Evolutionary conservation across 768 basidiomycete genomes (phyloP), one percentile per base, ranked within the genome.

Genomic region (Piloderma croceum): DNA sequence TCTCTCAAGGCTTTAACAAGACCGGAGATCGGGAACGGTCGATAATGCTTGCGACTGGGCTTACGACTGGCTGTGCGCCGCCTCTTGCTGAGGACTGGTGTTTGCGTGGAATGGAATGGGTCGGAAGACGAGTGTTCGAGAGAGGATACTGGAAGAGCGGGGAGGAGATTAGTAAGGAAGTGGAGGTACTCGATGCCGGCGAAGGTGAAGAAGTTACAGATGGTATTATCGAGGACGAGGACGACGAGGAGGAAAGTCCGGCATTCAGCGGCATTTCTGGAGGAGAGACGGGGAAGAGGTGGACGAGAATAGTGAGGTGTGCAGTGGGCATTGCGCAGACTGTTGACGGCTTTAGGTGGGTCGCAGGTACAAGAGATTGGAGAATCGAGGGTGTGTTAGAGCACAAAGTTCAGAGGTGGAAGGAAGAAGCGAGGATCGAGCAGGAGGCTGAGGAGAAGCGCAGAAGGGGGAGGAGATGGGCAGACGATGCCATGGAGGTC

Each of bases 81-180:
- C 81, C 89, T 0, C 65, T 98, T 2, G 74, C 87, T 0, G 96
- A 99, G 61, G 96, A 98, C 53, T 97, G 93, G 91, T 88, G 86
- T 52, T 58, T 97, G 49, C 76, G 96, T 23, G 96, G 96, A 1
- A 90, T 93, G 82, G 92, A 92, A 51, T 99, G 96, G 96, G 83
- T 90, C 3, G 85, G 89, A 5, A 73, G 90, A 43, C 78, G 79
- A 45, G 81, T 97, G 12, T 98, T 85, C 57, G 91, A 94, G 59
- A 79, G 89, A 29, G 94, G 93, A 1, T 98, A 83, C 59, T 99
- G 96, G 96, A 88, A 84, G 56, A 68, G 69, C n/a, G 76, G 74
- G 23, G 83, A 82, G 38, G 81, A 81, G 42, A 9, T 13, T 29
- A 60, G 61, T 45, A 63, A 67, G 1, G 94, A 98, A 68, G 70